These are phyloP conservation scores for Ophiosphaerella herpotricha DNA, from an alignment of 2,329 filamentous ascomycete species.

Conservation along the genomic window DNA sequence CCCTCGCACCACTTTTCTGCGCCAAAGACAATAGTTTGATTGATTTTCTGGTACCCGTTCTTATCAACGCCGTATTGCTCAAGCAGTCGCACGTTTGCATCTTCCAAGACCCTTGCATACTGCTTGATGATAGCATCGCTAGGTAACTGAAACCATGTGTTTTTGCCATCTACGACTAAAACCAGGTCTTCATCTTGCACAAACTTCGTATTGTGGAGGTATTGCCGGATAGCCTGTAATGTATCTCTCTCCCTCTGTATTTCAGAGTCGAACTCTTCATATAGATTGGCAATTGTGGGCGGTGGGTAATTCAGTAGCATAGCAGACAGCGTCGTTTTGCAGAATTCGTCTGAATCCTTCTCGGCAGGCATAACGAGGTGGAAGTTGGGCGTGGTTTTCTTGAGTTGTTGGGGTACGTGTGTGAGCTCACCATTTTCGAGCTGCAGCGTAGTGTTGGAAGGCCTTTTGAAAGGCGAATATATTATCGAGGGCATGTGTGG, in stretches of 20 bases:
- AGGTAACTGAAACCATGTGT: constrained; percentile 69
- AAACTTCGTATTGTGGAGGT: constrained; percentile 53
- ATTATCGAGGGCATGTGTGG: constrained; percentile 29
- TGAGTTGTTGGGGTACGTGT: constrained; percentile 32
- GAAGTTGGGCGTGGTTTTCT: constrained; percentile 49
- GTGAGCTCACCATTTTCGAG: constrained; percentile 40
- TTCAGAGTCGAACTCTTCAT: constrained; percentile 24
- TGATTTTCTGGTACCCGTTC: constrained; percentile 39
- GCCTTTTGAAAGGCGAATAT: constrained; percentile 32
- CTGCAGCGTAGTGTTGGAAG: constrained; percentile 41
- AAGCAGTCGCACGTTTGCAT: constrained; percentile 58
- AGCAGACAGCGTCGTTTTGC: constrained; percentile 61
- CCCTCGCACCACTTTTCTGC: constrained; percentile 60
- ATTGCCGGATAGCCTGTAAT: constrained; percentile 53
- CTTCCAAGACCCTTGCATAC: constrained; percentile 61
- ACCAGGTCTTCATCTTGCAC: constrained; percentile 64
- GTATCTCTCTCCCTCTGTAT: constrained; percentile 51
- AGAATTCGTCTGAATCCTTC: constrained; percentile 56
- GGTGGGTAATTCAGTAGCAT: constrained; percentile 65
- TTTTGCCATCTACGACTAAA: constrained; percentile 66
- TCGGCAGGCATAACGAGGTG: constrained; percentile 61
- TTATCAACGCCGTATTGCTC: constrained; percentile 53
- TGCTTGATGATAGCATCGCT: constrained; percentile 65
- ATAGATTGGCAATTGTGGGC: constrained; percentile 58
- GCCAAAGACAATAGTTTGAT: constrained; percentile 61